A percentile compares a stretch with the other conserved stretches of the same genome.
phyloP scores from a whole-genome alignment of 306 rosid genomes.

The Prunus kanzakura region DNA sequence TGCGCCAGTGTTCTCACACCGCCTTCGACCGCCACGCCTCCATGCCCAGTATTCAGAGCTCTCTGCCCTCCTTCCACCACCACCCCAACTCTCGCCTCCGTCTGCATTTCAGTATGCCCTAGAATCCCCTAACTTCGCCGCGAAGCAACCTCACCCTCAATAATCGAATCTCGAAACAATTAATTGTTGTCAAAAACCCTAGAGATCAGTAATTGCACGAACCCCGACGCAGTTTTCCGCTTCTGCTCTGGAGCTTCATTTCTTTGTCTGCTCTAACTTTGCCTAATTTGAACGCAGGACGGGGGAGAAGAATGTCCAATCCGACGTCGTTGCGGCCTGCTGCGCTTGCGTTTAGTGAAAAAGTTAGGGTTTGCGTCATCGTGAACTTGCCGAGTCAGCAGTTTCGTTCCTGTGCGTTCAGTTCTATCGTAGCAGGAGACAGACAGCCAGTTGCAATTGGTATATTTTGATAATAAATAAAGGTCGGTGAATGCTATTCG shows the following conservation, averaged over 20 bases:
- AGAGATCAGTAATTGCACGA: background rate
- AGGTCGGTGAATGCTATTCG: no score
- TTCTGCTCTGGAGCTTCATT: conserved; percentile 4
- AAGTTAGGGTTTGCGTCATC: conserved; percentile 10
- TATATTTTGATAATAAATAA: background rate
- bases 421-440: background rate
- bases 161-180: background rate
- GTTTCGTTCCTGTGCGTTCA: background rate
- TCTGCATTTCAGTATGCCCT: conserved; percentile 56
- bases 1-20: conserved; percentile 49
- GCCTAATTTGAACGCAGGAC: conserved; percentile 19
- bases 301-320: background rate
- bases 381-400: background rate
- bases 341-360: background rate
- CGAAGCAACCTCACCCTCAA: background rate
- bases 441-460: background rate
- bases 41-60: conserved; percentile 44
- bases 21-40: conserved; percentile 57
- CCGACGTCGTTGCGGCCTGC: conserved; percentile 8
- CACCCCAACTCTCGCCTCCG: conserved; percentile 84
- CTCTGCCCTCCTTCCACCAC: conserved; percentile 63
- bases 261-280: background rate
- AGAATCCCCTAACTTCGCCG: conserved; percentile 5
- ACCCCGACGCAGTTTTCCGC: background rate
- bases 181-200: background rate